Base-by-base conservation (phyloP, 2,329 filamentous ascomycete species). In the Thermoascus crustaceus region DNA sequence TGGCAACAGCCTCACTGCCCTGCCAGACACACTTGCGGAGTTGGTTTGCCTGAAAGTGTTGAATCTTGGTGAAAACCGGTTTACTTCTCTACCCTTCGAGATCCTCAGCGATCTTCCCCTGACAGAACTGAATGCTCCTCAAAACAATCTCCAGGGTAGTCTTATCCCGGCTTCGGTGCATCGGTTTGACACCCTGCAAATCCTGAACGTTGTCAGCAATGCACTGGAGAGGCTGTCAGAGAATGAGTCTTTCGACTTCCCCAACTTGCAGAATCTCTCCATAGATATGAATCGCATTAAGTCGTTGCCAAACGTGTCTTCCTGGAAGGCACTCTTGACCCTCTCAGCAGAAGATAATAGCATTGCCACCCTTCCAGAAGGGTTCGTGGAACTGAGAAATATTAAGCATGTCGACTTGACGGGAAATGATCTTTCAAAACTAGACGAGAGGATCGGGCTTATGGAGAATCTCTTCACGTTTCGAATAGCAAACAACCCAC, bases 401-500 rank as follows among this genome's bases (percentile, higher is more conserved):
- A 61, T 96, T 9, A 80, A 79, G 32, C 82, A 80, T 37, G 83
- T 81, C 19, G 86, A 95, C 57, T 81, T 96, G 45, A 84, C 83
- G 0, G 79, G 81, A 46, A 98, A 98, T 52, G 78, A 91, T 44
- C 77, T 98, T 31, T 77, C 76, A 2, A 68, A 75, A 8, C 59
- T 98, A 5, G 84, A 91, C 19, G 73, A 85, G 0, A 79, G 78
- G 44, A 76, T 96, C 39, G 82, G 81, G 4, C 67, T 76, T 17
- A 94, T 96, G 86, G 77, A 85, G 4, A 78, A 64, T 29, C 65
- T 98, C 7, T 72, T 78, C 13, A 80, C 80, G 54, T 73, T 96
- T 26, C 78, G 80, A 4, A 68, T 98, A 20, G 80, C 79, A 27
- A 87, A 86, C n/a, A 98, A 98, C 50, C 91, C 91, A 0, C 66